Evolutionary conservation across 225 moss, liverwort and hornwort genomes (phyloP).

Genomic region (Pseudisothecium myosuroides): DNA sequence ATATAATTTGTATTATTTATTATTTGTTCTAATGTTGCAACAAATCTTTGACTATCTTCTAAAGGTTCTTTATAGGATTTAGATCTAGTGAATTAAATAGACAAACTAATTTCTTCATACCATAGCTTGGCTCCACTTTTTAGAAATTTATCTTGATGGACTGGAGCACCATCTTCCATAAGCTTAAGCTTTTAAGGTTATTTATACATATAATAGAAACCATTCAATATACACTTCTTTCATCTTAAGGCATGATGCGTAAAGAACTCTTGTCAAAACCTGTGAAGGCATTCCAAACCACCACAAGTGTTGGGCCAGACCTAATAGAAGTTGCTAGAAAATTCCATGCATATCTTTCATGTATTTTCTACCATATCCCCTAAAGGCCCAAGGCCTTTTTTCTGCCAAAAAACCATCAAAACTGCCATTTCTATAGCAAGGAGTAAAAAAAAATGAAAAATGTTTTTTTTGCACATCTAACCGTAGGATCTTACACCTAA

Average conservation of each 20-base stretch:
- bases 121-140: not conserved
- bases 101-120: not conserved
- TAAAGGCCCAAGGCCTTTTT: too few species aligned
- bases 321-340: not conserved
- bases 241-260: not conserved
- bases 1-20: not conserved
- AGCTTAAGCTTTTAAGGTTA: rapidly evolving
- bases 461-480: too few species aligned
- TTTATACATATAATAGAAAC: not conserved
- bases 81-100: not conserved
- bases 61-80: not conserved
- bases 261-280: not conserved
- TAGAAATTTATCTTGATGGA: not conserved
- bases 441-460: too few species aligned
- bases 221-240: not conserved
- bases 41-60: not conserved
- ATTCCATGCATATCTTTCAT: not conserved
- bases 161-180: not conserved
- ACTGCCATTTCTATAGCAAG: too few species aligned
- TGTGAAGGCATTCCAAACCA: not conserved
- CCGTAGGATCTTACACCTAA: too few species aligned
- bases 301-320: rapidly evolving
- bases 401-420: too few species aligned
- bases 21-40: not conserved
- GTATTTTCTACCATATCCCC: not conserved